Base-by-base conservation (phyloP, 2,329 filamentous ascomycete species). In the Colletotrichum tamarilloi region DNA sequence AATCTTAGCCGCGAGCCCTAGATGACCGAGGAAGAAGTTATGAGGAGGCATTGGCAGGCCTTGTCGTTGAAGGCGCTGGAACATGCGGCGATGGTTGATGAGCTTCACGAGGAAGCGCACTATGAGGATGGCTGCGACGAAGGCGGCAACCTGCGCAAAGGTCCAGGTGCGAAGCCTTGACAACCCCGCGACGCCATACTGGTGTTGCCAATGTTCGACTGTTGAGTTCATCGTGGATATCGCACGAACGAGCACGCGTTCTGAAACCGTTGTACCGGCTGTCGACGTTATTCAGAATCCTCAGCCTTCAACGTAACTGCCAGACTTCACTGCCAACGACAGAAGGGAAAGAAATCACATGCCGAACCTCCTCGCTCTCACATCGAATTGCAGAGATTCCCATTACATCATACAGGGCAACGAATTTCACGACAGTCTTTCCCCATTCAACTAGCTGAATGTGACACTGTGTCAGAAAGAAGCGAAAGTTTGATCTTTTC, bases 21-120 rank as follows among this genome's bases (percentile, higher is more conserved):
- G 4, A 12, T 59, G 57, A 38, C 57, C 57, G 57, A 59, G 57
- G 1, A 59, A 5, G n/a, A 59, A 59, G n/a, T 38, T 32, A 32
- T 59, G 57, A 22, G 57, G 57, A 12, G 57, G 57, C 57, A 59
- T 59, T 5, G 57, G 30, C 5, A 59, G 32, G 32, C 57, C 57
- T 42, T 38, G 57, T 38, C 30, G 32, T 59, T 59, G 57, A n/a
- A 24, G 64, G 59, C 53, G 32, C 57, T 14, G 53, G 16, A 11
- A 67, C 58, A 62, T 62, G 58, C 58, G 58, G 24, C 58, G 58
- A 24, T 62, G 58, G n/a, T 30, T 62, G 38, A 62, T 49, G 58
- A 62, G 58, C 58, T 49, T 46, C 8, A 38, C 42, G 14, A 62
- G 22, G 38, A 62, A 62, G 38, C 35, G 58, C 22, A 38, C 16